Percentiles rank a stretch among this genome's conserved stretches.
phyloP scores from a whole-genome alignment of 805 yeast genomes.

The Wickerhamiella dianesei region DNA sequence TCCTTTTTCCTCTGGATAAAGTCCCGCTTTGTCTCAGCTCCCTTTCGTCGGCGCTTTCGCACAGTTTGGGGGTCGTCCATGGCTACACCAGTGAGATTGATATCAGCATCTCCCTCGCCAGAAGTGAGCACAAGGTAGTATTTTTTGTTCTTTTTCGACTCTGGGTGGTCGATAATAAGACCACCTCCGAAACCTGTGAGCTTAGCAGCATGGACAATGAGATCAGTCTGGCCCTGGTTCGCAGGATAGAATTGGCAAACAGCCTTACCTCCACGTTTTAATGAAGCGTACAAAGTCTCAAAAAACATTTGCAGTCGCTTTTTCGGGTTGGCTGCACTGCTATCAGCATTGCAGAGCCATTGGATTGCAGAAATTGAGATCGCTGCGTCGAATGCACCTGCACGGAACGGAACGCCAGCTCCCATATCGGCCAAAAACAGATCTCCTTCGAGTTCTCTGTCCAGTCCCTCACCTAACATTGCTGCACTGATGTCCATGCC shows the following conservation, averaged over 20 bases:
- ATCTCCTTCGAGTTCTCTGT: slow-evolving; percentile 89
- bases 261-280: slow-evolving; percentile 90
- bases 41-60: slow-evolving; percentile 33
- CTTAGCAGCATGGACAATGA: slow-evolving; percentile 72
- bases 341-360: slow-evolving; percentile 96
- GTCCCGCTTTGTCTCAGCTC: slow-evolving; percentile 61
- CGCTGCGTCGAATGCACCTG: slow-evolving; percentile 95
- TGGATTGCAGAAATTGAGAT: slow-evolving; percentile 90
- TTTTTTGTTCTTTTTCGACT: slow-evolving; percentile 79
- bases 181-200: slow-evolving; percentile 96
- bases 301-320: slow-evolving; percentile 69
- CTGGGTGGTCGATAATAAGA: slow-evolving; percentile 84
- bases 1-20: slow-evolving; percentile 86
- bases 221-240: slow-evolving; percentile 71
- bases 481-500: slow-evolving; percentile 95
- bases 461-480: slow-evolving; percentile 90
- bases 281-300: slow-evolving; percentile 71
- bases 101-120: slow-evolving; percentile 58
- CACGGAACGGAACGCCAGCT: slow-evolving; percentile 82
- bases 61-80: slow-evolving; percentile 39
- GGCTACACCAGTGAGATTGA: slow-evolving; percentile 67
- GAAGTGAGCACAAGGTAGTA: slow-evolving; percentile 83
- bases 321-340: slow-evolving; percentile 68
- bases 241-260: slow-evolving; percentile 95
- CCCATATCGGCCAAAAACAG: slow-evolving; percentile 87